A percentile compares a stretch with the other conserved stretches of the same genome.
phyloP scores from a whole-genome alignment of 164 flowering plant species.

The Paratinospora sagittata region DNA sequence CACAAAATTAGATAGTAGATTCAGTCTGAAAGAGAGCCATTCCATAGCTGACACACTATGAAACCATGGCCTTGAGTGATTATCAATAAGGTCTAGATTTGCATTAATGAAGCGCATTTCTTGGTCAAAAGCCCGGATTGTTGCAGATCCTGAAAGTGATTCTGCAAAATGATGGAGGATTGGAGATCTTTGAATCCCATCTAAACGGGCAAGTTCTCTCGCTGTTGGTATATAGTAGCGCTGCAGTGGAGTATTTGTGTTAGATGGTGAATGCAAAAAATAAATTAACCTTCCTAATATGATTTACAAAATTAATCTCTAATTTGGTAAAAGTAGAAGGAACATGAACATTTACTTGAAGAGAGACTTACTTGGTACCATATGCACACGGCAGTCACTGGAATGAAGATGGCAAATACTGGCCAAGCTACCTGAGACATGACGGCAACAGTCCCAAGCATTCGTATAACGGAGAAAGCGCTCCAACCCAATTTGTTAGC shows the following conservation, averaged over 20 bases:
- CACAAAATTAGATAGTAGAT: conserved; percentile 73
- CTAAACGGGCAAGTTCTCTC: conserved; percentile 81
- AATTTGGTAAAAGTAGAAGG: neutral
- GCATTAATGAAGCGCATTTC: conserved; percentile 47
- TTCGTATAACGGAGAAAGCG: conserved; percentile 80
- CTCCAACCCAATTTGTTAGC: conserved; percentile 75
- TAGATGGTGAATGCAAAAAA: neutral
- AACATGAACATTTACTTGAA: neutral
- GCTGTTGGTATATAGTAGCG: conserved; percentile 88
- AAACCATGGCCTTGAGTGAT: conserved; percentile 88
- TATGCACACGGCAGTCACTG: conserved; percentile 77
- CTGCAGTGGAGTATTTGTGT: conserved; percentile 31
- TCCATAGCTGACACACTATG: conserved; percentile 92
- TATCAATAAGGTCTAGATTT: conserved; percentile 57
- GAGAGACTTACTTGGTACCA: conserved; percentile 75
- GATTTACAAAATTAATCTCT: neutral
- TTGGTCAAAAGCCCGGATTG: conserved; percentile 82
- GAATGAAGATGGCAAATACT: conserved; percentile 80
- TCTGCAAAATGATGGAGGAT: conserved; percentile 94
- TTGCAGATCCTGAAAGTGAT: conserved; percentile 83
- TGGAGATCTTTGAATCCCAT: conserved; percentile 77
- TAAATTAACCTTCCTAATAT: neutral
- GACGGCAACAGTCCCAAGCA: conserved; percentile 77
- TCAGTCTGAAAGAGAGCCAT: conserved; percentile 88
- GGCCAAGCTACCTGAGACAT: conserved; percentile 98